Evolutionary conservation across 1,284 basidiomycete species (phyloP).

Genomic region (Sanghuangporus weigelae): DNA sequence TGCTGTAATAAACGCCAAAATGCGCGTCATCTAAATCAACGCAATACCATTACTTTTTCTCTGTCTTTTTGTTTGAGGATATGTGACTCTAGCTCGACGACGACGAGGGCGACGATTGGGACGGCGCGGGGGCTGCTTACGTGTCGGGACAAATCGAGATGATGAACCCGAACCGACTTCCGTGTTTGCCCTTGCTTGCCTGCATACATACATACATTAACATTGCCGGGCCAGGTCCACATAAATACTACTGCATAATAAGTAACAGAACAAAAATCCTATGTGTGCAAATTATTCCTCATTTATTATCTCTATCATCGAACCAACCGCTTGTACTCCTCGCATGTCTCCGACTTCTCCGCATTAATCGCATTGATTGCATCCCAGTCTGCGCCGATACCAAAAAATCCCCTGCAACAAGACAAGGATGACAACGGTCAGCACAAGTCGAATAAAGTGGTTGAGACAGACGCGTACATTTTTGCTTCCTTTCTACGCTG

Average conservation of each 20-base stretch:
- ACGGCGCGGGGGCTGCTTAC: background rate
- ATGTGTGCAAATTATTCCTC: background rate
- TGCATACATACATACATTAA: background rate
- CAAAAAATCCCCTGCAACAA: slow-evolving; percentile 66
- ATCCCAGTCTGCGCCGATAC: slow-evolving; percentile 85
- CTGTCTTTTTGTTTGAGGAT: background rate
- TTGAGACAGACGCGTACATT: slow-evolving; percentile 26
- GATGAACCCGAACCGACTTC: background rate
- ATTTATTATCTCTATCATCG: slow-evolving; percentile 27
- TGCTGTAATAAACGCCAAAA: background rate
- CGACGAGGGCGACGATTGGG: background rate
- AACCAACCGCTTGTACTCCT: slow-evolving; percentile 54
- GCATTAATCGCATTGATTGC: slow-evolving; percentile 66
- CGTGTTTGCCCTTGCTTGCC: background rate
- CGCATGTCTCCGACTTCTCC: slow-evolving; percentile 69
- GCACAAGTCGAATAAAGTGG: background rate
- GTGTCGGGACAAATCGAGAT: slow-evolving; percentile 4
- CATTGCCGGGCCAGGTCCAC: background rate
- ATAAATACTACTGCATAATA: slow-evolving; percentile 3
- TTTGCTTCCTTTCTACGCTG: slow-evolving; percentile 68
- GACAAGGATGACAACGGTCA: background rate
- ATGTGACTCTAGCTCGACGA: background rate
- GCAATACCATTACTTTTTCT: background rate
- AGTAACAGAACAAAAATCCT: background rate
- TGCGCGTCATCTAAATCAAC: background rate